Evolutionary conservation across 805 yeast genomes (phyloP).

Genomic region (Sugiyamaella lignohabitans): DNA sequence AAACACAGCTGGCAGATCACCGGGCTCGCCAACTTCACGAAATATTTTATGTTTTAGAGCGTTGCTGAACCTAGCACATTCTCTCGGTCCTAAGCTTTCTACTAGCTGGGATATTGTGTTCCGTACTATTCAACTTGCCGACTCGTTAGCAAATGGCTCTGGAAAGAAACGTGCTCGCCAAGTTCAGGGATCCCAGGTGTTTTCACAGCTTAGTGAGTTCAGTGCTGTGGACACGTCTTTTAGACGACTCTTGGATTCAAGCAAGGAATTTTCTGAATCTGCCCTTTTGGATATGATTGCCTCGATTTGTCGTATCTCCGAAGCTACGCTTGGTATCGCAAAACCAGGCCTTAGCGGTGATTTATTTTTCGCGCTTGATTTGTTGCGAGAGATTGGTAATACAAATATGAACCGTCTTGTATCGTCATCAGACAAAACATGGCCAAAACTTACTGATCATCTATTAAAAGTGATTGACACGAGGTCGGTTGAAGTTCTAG

Average conservation of each 20-base stretch:
- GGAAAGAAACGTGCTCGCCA: conserved; percentile 6
- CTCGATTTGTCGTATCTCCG: conserved; percentile 26
- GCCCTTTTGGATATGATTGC: conserved; percentile 46
- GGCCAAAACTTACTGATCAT: conserved; percentile 44
- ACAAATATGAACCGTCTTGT: conserved; percentile 47
- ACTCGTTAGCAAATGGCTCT: conserved; percentile 18
- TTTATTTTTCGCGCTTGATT: conserved; percentile 42
- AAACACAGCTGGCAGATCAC: neutral
- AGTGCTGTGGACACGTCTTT: conserved; percentile 46
- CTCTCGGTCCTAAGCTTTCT: conserved; percentile 70
- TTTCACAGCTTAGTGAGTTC: conserved; percentile 38
- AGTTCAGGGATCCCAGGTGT: conserved; percentile 6
- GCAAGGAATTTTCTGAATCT: conserved; percentile 46
- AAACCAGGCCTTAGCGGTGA: conserved; percentile 10
- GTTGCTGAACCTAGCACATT: conserved; percentile 63
- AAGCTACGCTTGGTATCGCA: conserved; percentile 1
- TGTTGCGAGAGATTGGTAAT: conserved; percentile 46
- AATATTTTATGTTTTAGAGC: conserved; percentile 76
- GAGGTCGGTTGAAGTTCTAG: conserved; percentile 37
- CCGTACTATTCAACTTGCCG: conserved; percentile 41
- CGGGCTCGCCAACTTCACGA: conserved; percentile 35
- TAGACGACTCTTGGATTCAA: conserved; percentile 55
- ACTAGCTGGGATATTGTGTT: conserved; percentile 59
- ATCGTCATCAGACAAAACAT: conserved; percentile 28
- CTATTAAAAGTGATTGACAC: conserved; percentile 42